Base-by-base conservation (phyloP, 371 early-diverging fungal species). In the Apophysomyces elegans region DNA sequence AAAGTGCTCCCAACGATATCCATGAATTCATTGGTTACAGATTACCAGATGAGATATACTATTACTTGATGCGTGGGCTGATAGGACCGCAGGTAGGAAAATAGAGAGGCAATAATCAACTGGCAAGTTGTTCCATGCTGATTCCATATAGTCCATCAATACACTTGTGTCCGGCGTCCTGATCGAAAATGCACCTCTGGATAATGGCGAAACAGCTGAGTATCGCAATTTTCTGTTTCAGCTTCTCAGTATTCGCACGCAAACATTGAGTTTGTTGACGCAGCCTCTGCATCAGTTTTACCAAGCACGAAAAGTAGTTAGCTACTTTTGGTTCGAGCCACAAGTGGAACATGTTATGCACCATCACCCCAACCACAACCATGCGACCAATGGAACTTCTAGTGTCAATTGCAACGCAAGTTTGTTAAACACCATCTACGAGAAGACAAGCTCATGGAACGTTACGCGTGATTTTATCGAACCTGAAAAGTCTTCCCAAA, bases 1-100 rank as follows among this genome's bases (percentile, higher is more conserved):
- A 88, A 7, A 70, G 82, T 18, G 87, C 89, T 37, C 91, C 91
- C 1, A 88, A 83, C 58, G 95, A 95, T 70, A 84, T 95, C 43
- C 95, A 95, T 64, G 92, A 92, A 62, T 87, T 93, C 39, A 88
- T 95, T 62, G 95, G 94, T 9, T 88, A 88, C 67, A 86, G 92
- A 36, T 78, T 94, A 59, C 94, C 95, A 0, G 87, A 88, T 56
- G 87, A 86, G 37, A 74, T 91, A 14, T 94, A 93, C 63, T 90
- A 87, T 62, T 90, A 90, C 61, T 70, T 93, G 47, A 85, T 88
- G 54, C 85, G 82, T 13, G 91, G 95, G n/a, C 66, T 90, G 1
- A 76, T 93, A 56, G 84, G 86, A 5, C 89, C 90, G 37, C 88
- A 88, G 64, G 84, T 87, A 26, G 32, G 32, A 26, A 26, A 26